Percentiles rank a stretch among this genome's conserved stretches.
Conservation (phyloP, 2,329 filamentous ascomycete species). For the Alternaria consortialis region DNA sequence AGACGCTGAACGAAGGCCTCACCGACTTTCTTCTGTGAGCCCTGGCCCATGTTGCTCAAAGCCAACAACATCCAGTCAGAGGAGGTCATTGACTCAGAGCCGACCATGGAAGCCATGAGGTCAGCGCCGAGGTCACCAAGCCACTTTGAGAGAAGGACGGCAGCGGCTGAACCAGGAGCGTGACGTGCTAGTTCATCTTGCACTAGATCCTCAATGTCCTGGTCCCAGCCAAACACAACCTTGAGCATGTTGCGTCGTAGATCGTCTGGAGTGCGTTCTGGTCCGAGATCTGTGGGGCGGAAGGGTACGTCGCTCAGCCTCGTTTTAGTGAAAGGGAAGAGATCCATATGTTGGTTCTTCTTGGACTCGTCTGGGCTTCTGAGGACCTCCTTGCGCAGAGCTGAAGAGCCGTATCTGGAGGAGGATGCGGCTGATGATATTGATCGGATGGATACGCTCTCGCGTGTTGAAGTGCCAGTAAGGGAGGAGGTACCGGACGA, state of each 20-base stretch:
- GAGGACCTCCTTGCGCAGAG: slow-evolving; percentile 80
- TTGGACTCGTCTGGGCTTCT: slow-evolving; percentile 76
- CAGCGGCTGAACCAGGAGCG: slow-evolving; percentile 74
- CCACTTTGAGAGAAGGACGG: slow-evolving; percentile 90
- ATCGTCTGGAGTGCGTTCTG: slow-evolving; percentile 68
- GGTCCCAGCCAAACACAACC: slow-evolving; percentile 94
- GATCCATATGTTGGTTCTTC: slow-evolving; percentile 68
- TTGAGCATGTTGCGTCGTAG: slow-evolving; percentile 89
- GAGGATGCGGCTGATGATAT: slow-evolving; percentile 59
- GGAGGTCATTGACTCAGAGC: slow-evolving; percentile 86
- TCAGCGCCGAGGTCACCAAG: slow-evolving; percentile 85
- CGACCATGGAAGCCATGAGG: slow-evolving; percentile 76
- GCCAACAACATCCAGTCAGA: slow-evolving; percentile 98
- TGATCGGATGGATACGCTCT: slow-evolving; percentile 66
- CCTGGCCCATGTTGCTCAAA: slow-evolving; percentile 80
- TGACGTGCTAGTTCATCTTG: slow-evolving; percentile 84
- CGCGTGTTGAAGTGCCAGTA: slow-evolving; percentile 50
- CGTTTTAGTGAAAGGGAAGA: slow-evolving; percentile 86
- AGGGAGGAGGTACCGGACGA: slow-evolving; percentile 69
- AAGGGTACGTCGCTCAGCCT: slow-evolving; percentile 86
- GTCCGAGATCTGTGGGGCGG: slow-evolving; percentile 68
- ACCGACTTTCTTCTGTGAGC: slow-evolving; percentile 86
- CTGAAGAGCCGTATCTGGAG: slow-evolving; percentile 65
- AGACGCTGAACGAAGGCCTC: slow-evolving; percentile 90
- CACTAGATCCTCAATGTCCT: slow-evolving; percentile 81